Conservation (phyloP, 768 basidiomycete species). For the Scleroderma bovista region DNA sequence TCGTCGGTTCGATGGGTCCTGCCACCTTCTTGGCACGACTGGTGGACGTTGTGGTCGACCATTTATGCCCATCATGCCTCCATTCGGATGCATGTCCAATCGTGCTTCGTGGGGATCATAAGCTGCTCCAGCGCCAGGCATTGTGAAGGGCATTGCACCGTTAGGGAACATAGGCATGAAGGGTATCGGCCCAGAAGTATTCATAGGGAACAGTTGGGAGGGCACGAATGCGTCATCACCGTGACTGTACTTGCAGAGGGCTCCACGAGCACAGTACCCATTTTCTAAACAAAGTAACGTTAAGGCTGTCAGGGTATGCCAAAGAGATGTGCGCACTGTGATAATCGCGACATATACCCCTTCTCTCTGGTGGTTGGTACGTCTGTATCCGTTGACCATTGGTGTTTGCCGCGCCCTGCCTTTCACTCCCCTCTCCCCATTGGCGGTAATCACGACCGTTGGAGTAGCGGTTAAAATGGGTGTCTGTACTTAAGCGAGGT, state of each 20-base stretch:
- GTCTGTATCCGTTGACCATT: conserved; percentile 49
- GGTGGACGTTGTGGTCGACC: conserved; percentile 46
- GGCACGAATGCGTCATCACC: conserved; percentile 84
- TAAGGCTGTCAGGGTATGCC: conserved; percentile 2
- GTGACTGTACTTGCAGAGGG: conserved; percentile 87
- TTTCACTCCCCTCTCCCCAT: conserved; percentile 27
- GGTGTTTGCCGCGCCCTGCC: conserved; percentile 17
- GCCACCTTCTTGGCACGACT: conserved; percentile 48
- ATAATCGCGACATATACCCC: conserved; percentile 86
- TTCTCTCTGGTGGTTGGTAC: conserved; percentile 67
- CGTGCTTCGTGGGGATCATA: conserved; percentile 78
- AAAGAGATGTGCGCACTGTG: conserved; percentile 58
- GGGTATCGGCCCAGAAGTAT: conserved; percentile 43
- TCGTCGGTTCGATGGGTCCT: conserved; percentile 41
- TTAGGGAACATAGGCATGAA: conserved; percentile 68
- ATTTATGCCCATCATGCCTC: conserved; percentile 23
- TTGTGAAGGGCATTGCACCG: conserved; percentile 50
- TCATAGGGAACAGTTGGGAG: conserved; percentile 58
- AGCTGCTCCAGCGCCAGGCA: conserved; percentile 40
- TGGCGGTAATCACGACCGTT: conserved; percentile 38
- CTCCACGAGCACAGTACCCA: conserved; percentile 87
- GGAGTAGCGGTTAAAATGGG: conserved; percentile 60
- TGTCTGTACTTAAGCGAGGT: conserved; percentile 58
- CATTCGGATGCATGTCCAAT: conserved; percentile 72
- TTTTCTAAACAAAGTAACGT: conserved; percentile 52